Percentiles rank a stretch among this genome's conserved stretches.
Evolutionary conservation across 2,329 filamentous ascomycete genomes (phyloP).

Genomic region (Bertia moriformis): DNA sequence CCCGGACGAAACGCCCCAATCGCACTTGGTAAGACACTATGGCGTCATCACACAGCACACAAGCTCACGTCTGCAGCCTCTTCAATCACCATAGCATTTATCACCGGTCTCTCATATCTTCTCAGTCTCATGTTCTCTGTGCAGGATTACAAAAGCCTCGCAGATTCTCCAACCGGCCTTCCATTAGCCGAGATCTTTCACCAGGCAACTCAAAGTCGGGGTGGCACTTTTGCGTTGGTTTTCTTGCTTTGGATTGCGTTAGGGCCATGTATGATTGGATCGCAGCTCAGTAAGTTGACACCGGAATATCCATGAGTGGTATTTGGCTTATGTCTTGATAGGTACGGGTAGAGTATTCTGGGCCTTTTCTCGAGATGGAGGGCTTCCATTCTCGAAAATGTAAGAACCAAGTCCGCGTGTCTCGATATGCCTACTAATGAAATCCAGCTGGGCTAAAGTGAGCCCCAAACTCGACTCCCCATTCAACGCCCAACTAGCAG

Average conservation of each 20-base stretch:
- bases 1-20: constrained; percentile 21
- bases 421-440: neutral
- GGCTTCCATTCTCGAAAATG: constrained; percentile 17
- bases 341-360: constrained; percentile 15
- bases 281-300: constrained; percentile 14
- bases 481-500: constrained; percentile 19
- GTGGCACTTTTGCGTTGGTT: constrained; percentile 23
- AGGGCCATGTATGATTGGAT: constrained; percentile 22
- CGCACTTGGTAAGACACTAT: constrained; percentile 8
- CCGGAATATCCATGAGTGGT: constrained; percentile 8
- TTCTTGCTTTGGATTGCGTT: constrained; percentile 26
- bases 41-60: neutral
- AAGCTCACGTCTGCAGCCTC: constrained; percentile 13
- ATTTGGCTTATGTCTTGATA: neutral
- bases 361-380: constrained; percentile 28
- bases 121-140: constrained; percentile 35
- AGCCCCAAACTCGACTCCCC: constrained; percentile 18
- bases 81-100: constrained; percentile 32
- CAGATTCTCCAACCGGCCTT: constrained; percentile 21
- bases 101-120: constrained; percentile 31
- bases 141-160: constrained; percentile 27
- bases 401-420: constrained; percentile 7
- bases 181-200: constrained; percentile 29
- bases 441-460: constrained; percentile 16
- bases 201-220: constrained; percentile 22